Conservation (phyloP, 768 basidiomycete species). For the Boletus rubescentipes region DNA sequence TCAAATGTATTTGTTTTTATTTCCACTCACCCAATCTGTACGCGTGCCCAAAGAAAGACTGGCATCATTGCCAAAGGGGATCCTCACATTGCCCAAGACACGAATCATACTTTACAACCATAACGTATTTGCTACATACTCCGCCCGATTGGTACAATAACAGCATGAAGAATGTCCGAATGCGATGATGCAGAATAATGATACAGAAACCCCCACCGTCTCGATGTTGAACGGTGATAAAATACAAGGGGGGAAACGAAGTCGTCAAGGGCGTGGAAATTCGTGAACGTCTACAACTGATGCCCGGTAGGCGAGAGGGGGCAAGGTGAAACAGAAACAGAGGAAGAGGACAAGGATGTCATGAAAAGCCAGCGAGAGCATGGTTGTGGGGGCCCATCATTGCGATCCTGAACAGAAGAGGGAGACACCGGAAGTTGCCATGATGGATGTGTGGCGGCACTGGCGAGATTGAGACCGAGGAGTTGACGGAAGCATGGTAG, state of each 20-base stretch:
- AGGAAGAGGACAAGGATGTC: conserved; percentile 3
- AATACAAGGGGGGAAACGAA: conserved; percentile 22
- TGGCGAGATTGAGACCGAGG: conserved; percentile 21
- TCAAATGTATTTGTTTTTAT: conserved; percentile 1
- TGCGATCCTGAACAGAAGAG: conserved; percentile 3
- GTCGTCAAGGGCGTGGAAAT: conserved; percentile 28
- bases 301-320: conserved; percentile 4
- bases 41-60: not conserved
- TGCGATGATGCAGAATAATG: conserved; percentile 35
- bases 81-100: conserved; percentile 15
- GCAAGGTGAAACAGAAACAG: conserved; percentile 5
- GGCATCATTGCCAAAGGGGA: too few species aligned
- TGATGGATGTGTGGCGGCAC: not conserved
- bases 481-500: conserved; percentile 22
- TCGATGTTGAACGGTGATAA: conserved; percentile 20
- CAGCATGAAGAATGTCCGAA: conserved; percentile 24
- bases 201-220: conserved; percentile 31
- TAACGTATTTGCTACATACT: conserved; percentile 38
- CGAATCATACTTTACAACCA: conserved; percentile 35
- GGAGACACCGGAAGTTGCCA: conserved; percentile 16
- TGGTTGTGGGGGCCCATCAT: not conserved
- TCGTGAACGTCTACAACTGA: conserved; percentile 25
- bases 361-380: conserved; percentile 6
- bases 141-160: conserved; percentile 25
- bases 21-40: not conserved